Evolutionary conservation across 176 grass and related monocot species (phyloP), one percentile per base, ranked within the genome.

Genomic region (Triticum turgidum): DNA sequence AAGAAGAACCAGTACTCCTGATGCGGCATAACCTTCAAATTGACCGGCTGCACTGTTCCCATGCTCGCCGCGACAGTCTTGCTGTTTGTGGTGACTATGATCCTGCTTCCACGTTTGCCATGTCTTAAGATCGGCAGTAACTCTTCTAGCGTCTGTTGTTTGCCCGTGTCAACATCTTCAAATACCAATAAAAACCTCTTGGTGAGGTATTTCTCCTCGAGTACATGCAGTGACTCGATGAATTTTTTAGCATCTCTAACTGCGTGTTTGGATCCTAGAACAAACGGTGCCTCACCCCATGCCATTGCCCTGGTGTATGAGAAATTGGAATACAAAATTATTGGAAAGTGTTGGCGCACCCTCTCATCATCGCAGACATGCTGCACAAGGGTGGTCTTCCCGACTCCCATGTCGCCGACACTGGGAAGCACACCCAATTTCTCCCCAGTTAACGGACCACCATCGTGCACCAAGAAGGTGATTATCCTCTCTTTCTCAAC

Each of bases 151-250:
- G 27, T 38, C 8, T 42, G 63, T 10, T 41, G 58, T 22, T 59
- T 59, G 8, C 4, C 9, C 14, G 29, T 14, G 15, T 79, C 63
- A 11, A 86, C 84, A 9, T 86, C 35, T 34, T 86, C 75, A 3
- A 79, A 69, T 5, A 86, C 75, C 9, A 61, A 33, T 2, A 88
- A 21, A 20, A 77, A 68, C 86, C 63, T 88, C 64, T n/a, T 45
- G 62, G 15, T 20, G 10, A 22, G 22, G 7, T 1, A 20, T 21
- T 70, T 78, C 0, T 52, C 6, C 41, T 70, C 32, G 5, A 79
- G 73, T 66, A 65, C 56, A 3, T 87, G 56, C 0, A 59, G 56
- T 9, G 54, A 58, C 6, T 58, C 54, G 2, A 59, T 59, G 20
- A 59, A 59, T 21, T 8, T 21, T 59, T 21, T 0, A 8, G 56